Evolutionary conservation across 2,329 filamentous ascomycete genomes (phyloP), one percentile per base, ranked within the genome.

Genomic region (Coniochaeta hoffmannii): DNA sequence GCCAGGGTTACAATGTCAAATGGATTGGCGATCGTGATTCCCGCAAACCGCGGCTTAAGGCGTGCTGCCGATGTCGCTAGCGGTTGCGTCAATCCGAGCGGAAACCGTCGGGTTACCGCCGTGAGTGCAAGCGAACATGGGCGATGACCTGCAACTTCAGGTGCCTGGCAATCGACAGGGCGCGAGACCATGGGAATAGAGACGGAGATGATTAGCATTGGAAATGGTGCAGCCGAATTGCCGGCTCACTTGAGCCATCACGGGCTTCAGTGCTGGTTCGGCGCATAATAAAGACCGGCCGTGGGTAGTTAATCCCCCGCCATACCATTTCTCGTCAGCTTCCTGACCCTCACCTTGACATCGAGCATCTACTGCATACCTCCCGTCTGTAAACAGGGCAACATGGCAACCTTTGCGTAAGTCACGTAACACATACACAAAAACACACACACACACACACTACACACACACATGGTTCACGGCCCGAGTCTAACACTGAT

Each of bases 401-500:
- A 53, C 44, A 53, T 44, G 36, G 17, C 35, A 14, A 53, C 50
- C 26, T 49, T 54, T 32, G 36, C 46, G 35, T 30, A 56, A 49
- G 49, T 53, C 36, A 24, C n/a, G n/a, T n/a, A n/a, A n/a, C n/a
- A n/a, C n/a, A n/a, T n/a, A n/a, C n/a, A n/a, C n/a, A n/a, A n/a
- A n/a, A n/a, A n/a, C n/a, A n/a, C n/a, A n/a, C n/a, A n/a, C n/a
- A n/a, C n/a, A n/a, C n/a, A n/a, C n/a, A n/a, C n/a, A n/a, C n/a
- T n/a, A n/a, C n/a, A n/a, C n/a, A n/a, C n/a, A n/a, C n/a, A n/a
- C n/a, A n/a, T n/a, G n/a, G n/a, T n/a, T 28, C 17, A 54, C 46
- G 46, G 36, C 35, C 14, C n/a, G n/a, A n/a, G n/a, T n/a, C 50
- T 53, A 53, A 58, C 60, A 60, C 54, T 61, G 57, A 56, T 31